Base-by-base conservation (phyloP, 225 moss, liverwort and hornwort genomes). In the Rhytidiadelphus loreus region DNA sequence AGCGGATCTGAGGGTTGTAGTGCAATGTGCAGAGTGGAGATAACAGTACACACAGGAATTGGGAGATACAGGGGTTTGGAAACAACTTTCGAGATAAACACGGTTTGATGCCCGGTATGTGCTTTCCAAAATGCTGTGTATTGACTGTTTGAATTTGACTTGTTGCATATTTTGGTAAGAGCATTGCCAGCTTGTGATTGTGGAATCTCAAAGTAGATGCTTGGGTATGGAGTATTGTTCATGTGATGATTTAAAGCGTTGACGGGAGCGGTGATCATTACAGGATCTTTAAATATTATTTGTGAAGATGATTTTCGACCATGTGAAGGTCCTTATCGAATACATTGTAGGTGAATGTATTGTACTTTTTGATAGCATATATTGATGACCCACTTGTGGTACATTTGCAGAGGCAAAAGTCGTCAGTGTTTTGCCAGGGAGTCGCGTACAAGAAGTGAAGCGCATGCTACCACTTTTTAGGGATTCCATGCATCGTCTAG, bases 381-480 rank as follows among this genome's bases (percentile, higher is more conserved):
- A 35, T 59, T 68, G 21, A 84, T 86, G 53, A 53, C 52, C 76
- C 62, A 35, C 55, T 87, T 64, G 85, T 91, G 85, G 65, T 59
- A 85, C 86, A 73, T 66, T 80, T 88, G 88, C 94, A 99, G 97
- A 88, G 72, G 86, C 94, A 71, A 95, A 92, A 80, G 90, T 99
- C 81, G 82, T 99, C 4, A 97, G 95, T 88, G 95, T 99, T 56
- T 87, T 99, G 89, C 99, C 96, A 39, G 97, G 99, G 87, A 99
- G 99, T 91, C 95, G 99, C 77, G n/a, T 88, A 75, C 99, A 99
- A 92, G 99, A 99, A 95, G 97, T 99, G 82, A 91, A 91, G 90
- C 95, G 96, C 76, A 99, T 99, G 99, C 94, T 99, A 80, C 96
- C 99, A 80, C 92, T 97, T 68, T 99, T 96, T 85, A 87, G 93